phyloP scores from a whole-genome alignment of 73 alveolate species.

The Uronychia setigera region DNA sequence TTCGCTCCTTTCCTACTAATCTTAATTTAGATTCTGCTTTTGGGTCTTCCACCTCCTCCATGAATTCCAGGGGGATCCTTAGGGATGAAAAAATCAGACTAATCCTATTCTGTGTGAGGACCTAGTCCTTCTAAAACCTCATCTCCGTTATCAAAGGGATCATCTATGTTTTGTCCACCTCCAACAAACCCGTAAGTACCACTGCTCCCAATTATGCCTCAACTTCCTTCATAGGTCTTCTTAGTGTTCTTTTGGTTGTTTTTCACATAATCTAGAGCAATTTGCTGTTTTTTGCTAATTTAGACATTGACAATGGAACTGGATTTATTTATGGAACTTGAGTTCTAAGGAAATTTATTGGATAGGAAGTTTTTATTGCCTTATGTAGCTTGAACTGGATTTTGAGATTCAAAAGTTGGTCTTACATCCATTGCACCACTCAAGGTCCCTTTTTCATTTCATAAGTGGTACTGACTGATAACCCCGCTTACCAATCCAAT shows the following conservation, averaged over 20 bases:
- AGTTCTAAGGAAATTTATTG: too few species aligned
- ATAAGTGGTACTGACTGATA: too few species aligned
- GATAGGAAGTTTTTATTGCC: too few species aligned
- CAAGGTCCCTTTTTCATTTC: neutral
- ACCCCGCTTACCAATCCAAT: too few species aligned
- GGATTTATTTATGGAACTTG: too few species aligned
- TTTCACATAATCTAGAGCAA: neutral
- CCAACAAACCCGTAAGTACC: neutral
- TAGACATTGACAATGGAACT: neutral
- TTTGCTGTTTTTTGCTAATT: neutral
- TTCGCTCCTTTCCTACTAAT: neutral
- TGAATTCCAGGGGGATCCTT: neutral
- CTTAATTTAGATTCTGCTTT: neutral
- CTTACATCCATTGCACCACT: neutral
- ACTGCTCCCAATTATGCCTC: neutral
- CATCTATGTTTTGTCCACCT: neutral
- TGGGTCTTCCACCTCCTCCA: too few species aligned
- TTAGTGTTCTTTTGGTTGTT: too few species aligned
- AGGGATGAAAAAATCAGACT: neutral
- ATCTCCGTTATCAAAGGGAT: too few species aligned
- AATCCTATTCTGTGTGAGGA: too few species aligned
- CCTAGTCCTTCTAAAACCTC: too few species aligned
- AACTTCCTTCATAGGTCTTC: neutral
- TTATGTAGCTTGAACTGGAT: neutral
- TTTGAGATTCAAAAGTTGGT: neutral